phyloP scores from a whole-genome alignment of 495 filamentous ascomycete species.

The Neurospora sp. region DNA sequence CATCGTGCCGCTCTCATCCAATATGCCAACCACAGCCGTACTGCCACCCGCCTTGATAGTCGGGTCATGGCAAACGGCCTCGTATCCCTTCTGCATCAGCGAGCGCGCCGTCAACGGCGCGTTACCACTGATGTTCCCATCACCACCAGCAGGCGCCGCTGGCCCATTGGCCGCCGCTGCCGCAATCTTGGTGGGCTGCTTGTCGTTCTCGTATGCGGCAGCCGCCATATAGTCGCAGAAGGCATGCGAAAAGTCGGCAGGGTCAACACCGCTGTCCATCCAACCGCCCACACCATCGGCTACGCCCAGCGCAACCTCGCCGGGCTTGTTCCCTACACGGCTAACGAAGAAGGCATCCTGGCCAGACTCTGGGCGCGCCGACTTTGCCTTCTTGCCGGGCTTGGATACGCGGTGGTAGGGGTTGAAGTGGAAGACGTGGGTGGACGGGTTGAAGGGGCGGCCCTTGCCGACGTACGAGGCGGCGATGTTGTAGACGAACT shows the following conservation, averaged over 20 bases:
- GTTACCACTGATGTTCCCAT: neutral
- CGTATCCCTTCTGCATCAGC: conserved; percentile 76
- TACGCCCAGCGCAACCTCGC: conserved; percentile 66
- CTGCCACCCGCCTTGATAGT: conserved; percentile 72
- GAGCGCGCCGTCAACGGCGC: conserved; percentile 46
- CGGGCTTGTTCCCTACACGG: conserved; percentile 48
- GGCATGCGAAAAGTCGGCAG: conserved; percentile 91
- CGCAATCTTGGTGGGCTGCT: conserved; percentile 3
- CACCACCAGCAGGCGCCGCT: conserved; percentile 5
- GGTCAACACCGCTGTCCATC: conserved; percentile 82
- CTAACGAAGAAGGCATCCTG: conserved; percentile 96
- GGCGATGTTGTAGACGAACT: conserved; percentile 54
- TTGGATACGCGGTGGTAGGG: conserved; percentile 48
- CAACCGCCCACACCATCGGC: conserved; percentile 95
- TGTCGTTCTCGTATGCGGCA: conserved; percentile 46
- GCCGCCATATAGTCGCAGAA: conserved; percentile 84
- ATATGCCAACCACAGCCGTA: conserved; percentile 78
- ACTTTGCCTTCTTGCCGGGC: conserved; percentile 32
- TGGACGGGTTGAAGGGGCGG: conserved; percentile 56
- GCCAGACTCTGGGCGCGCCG: conserved; percentile 62
- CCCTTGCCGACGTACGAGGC: conserved; percentile 73
- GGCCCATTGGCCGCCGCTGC: conserved; percentile 5
- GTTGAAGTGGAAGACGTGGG: conserved; percentile 68
- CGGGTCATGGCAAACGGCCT: conserved; percentile 62
- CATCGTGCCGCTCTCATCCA: conserved; percentile 55